Evolutionary conservation across 768 basidiomycete species (phyloP).

Genomic region (Lactarius hengduanensis): DNA sequence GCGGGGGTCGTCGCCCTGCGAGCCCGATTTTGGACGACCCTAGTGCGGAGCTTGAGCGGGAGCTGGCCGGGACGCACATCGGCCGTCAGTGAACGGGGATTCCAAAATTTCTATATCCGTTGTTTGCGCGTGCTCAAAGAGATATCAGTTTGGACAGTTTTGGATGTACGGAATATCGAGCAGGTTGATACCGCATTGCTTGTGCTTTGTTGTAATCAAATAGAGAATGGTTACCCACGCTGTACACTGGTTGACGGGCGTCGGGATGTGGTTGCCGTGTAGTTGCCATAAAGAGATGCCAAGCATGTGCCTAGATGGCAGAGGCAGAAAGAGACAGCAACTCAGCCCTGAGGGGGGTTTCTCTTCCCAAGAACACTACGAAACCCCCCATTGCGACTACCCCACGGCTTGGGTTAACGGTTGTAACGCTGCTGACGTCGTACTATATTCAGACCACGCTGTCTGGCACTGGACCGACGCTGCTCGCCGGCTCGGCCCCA

Average conservation of each 20-base stretch:
- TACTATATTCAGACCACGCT: neutral
- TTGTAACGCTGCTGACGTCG: neutral
- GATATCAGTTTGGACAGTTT: neutral
- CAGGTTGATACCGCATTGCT: neutral
- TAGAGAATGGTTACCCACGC: neutral
- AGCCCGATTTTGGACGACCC: constrained; percentile 83
- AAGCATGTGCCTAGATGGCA: constrained; percentile 22
- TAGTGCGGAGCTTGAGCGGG: constrained; percentile 79
- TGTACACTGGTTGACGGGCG: neutral
- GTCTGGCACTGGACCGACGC: neutral
- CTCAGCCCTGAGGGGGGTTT: neutral
- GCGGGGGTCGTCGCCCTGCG: constrained; percentile 44
- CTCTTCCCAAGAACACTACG: neutral
- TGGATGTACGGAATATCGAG: neutral
- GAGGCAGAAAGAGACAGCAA: neutral
- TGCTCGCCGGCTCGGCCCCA: constrained; percentile 7
- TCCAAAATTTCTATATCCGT: neutral
- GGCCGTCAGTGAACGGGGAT: constrained; percentile 27
- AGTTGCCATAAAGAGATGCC: constrained; percentile 12
- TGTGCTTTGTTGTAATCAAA: neutral
- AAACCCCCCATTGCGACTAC: neutral
- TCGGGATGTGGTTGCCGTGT: neutral
- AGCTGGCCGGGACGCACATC: constrained; percentile 73
- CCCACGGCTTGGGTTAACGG: neutral
- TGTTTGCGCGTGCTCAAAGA: neutral